Base-by-base conservation (phyloP, 73 alveolate species). In the Stentor roeselii region DNA sequence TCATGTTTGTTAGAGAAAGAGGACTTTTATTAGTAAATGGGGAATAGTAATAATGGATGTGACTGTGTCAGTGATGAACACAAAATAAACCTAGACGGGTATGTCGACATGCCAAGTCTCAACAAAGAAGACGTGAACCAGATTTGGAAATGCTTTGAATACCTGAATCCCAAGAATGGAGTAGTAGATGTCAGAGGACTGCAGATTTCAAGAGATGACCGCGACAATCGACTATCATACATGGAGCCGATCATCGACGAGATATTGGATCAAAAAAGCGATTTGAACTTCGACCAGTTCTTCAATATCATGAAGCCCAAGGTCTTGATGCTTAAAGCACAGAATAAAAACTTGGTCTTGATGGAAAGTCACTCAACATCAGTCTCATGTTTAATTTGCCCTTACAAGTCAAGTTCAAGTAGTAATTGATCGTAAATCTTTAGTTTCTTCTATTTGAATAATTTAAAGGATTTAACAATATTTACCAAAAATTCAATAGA, bases 381-480 rank as follows among this genome's bases (percentile, higher is more conserved):
- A 27, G 80, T 67, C 34, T 67, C 37, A 14, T 67, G 80, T 67
- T 21, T 67, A 21, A 67, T 67, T 67, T 67, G 80, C 41, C 80
- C 80, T 21, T 67, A 67, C 37, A 67, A 67, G 34, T 50, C 67
- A n/a, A n/a, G n/a, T n/a, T n/a, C n/a, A n/a, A n/a, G n/a, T n/a
- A n/a, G n/a, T n/a, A n/a, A n/a, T n/a, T n/a, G n/a, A n/a, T n/a
- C n/a, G n/a, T n/a, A n/a, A n/a, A n/a, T n/a, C n/a, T n/a, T n/a
- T n/a, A n/a, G n/a, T n/a, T n/a, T n/a, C n/a, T n/a, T n/a, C n/a
- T n/a, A n/a, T n/a, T n/a, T n/a, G n/a, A n/a, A n/a, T n/a, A n/a
- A n/a, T n/a, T n/a, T n/a, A n/a, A n/a, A n/a, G n/a, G n/a, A n/a
- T n/a, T n/a, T n/a, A n/a, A n/a, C n/a, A n/a, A n/a, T n/a, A n/a